Evolutionary conservation across 768 basidiomycete genomes (phyloP), one percentile per base, ranked within the genome.

Genomic region (Astraeus odoratus): DNA sequence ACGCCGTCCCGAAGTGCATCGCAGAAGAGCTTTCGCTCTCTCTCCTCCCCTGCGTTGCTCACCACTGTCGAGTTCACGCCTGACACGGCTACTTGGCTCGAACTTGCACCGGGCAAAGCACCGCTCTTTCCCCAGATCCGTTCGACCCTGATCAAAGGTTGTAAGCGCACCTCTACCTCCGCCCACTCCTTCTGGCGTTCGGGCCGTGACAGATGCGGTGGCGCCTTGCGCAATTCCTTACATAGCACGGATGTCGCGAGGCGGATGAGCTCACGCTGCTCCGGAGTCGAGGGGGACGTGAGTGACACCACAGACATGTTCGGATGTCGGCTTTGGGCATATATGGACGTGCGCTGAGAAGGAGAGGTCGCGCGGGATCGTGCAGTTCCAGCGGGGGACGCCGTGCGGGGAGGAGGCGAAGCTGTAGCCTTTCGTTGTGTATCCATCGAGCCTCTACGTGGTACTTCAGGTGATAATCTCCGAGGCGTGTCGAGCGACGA

Each of bases 1-100:
- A 81, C 85, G 1, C 92, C 92, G 67, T 95, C 92, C 54, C 80
- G 67, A 44, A 94, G 59, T 0, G 86, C 80, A 43, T 92, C 87
- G 26, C 73, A 70, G 56, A 93, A 95, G 25, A 78, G 61, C 43
- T 71, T 73, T 51, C 83, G 68, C 64, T 93, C 87, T 56, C 81
- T 72, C 51, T 90, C 88, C 64, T 86, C 88, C 27, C 81, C 82
- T 23, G 71, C 68, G 19, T 69, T 66, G 52, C 73, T 71, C 15
- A 72, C 49, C 18, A 73, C 68, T 33, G 57, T 61, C 13, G 66
- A 60, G 31, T 54, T 53, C 47, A 62, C 48, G 19, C 61, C 57
- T 27, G 64, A 56, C 12, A 46, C 33, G 33, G 58, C 60, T 38
- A 65, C 47, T 46, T 71, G 69, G 47, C 71, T 76, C 13, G 67